Evolutionary conservation across 1,284 basidiomycete species (phyloP).

Genomic region (Trametes versicolor): DNA sequence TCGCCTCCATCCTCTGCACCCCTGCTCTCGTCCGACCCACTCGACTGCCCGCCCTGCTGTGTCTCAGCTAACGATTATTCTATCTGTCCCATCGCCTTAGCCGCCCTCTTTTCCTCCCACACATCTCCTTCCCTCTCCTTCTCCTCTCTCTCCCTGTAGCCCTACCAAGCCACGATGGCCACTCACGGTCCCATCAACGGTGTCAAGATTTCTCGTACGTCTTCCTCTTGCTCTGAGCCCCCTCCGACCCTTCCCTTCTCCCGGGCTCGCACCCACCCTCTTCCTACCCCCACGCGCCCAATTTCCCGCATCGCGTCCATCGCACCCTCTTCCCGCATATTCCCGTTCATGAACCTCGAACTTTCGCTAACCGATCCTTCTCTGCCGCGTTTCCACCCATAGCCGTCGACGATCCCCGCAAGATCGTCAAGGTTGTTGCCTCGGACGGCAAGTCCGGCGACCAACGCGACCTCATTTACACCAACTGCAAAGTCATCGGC

Average conservation of each 20-base stretch:
- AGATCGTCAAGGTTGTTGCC: slow-evolving; percentile 94
- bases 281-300: slow-evolving; percentile 18
- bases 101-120: slow-evolving; percentile 17
- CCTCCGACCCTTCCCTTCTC: slow-evolving; percentile 41
- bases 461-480: slow-evolving; percentile 91
- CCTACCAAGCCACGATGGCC: slow-evolving; percentile 59
- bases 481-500: slow-evolving; percentile 97
- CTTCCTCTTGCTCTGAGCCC: slow-evolving; percentile 31
- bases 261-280: slow-evolving; percentile 26
- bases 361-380: slow-evolving; percentile 26
- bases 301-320: slow-evolving; percentile 37
- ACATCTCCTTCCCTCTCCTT: slow-evolving; percentile 28
- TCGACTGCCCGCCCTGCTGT: slow-evolving; percentile 7
- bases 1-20: slow-evolving; percentile 10
- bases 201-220: slow-evolving; percentile 90
- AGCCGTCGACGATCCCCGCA: slow-evolving; percentile 95
- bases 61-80: slow-evolving; percentile 19
- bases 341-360: slow-evolving; percentile 33
- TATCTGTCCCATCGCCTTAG: slow-evolving; percentile 18
- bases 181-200: slow-evolving; percentile 89
- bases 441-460: slow-evolving; percentile 95
- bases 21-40: slow-evolving; percentile 8
- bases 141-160: slow-evolving; percentile 40
- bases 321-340: slow-evolving; percentile 31
- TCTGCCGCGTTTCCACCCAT: slow-evolving; percentile 35